phyloP scores from a whole-genome alignment of 768 basidiomycete species.

The Suillus plorans region DNA sequence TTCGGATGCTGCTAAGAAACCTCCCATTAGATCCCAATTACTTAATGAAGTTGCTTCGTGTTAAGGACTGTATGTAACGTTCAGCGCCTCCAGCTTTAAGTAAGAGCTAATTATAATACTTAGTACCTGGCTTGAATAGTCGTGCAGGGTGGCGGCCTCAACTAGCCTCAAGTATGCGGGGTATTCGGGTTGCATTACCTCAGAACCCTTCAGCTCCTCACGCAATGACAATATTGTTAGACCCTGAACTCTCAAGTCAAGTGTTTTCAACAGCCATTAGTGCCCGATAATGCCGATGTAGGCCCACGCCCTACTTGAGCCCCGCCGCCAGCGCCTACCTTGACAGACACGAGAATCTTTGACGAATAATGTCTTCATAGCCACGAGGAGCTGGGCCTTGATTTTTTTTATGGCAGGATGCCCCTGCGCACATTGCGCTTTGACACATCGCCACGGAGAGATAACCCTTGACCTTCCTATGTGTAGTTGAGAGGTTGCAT shows the following conservation, averaged over 20 bases:
- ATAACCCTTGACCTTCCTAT: not conserved
- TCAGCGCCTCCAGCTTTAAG: not conserved
- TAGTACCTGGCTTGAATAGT: not conserved
- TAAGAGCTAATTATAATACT: not conserved
- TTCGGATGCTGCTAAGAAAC: not conserved
- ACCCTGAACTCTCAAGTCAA: not conserved
- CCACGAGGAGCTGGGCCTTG: not conserved
- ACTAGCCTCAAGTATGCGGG: not conserved
- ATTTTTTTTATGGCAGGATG: too few species aligned
- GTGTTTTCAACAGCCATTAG: not conserved
- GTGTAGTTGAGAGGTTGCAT: not conserved
- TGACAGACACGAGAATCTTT: not conserved
- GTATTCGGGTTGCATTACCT: not conserved
- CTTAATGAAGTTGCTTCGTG: not conserved
- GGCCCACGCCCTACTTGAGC: not conserved
- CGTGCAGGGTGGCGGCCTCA: not conserved
- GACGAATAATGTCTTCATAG: not conserved
- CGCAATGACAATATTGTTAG: not conserved
- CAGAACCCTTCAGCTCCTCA: not conserved
- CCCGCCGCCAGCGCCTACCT: not conserved
- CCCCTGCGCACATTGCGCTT: not conserved
- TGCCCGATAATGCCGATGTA: not conserved
- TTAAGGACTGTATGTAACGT: not conserved
- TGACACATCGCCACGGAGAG: not conserved
- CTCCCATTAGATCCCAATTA: not conserved